These are phyloP conservation scores for Raffaelea ambrosiae DNA, from an alignment of 2,329 filamentous ascomycete genomes.

Conservation along the genomic window DNA sequence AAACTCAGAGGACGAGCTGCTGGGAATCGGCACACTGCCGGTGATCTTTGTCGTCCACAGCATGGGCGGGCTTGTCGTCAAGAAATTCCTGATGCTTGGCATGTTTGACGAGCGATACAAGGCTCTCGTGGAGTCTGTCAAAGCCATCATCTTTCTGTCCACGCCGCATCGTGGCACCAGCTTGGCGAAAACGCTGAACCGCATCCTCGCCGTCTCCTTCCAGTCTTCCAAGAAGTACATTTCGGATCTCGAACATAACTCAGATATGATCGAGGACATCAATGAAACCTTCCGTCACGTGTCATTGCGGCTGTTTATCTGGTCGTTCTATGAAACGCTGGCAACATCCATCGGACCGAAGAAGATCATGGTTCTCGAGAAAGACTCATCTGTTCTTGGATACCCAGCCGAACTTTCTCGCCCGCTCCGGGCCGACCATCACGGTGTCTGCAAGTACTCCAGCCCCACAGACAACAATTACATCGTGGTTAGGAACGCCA, in stretches of 20 bases:
- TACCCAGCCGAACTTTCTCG: slow-evolving; percentile 12
- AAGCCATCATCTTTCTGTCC: slow-evolving; percentile 8
- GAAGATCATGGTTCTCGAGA: slow-evolving; percentile 13
- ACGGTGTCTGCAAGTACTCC: slow-evolving; percentile 14
- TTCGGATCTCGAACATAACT: slow-evolving; percentile 12
- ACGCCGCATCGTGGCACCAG: slow-evolving; percentile 10
- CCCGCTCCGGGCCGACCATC: slow-evolving; percentile 17
- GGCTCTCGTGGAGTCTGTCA: neutral
- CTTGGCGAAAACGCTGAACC: slow-evolving; percentile 5
- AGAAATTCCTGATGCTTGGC: slow-evolving; percentile 2
- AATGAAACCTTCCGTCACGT: slow-evolving; percentile 21
- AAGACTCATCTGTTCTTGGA: slow-evolving; percentile 15
- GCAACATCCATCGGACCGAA: slow-evolving; percentile 9
- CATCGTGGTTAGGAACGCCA: neutral
- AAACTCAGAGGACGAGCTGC: neutral
- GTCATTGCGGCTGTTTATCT: slow-evolving; percentile 15
- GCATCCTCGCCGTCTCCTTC: slow-evolving; percentile 1
- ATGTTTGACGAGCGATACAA: slow-evolving; percentile 1
- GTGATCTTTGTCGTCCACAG: slow-evolving; percentile 12
- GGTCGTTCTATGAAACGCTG: slow-evolving; percentile 22
- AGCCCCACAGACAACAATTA: neutral
- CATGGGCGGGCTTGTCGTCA: slow-evolving; percentile 13
- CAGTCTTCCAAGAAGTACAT: slow-evolving; percentile 10
- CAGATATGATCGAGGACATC: slow-evolving; percentile 13
- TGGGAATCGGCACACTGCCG: slow-evolving; percentile 1